A percentile compares a stretch with the other conserved stretches of the same genome.
phyloP scores from a whole-genome alignment of 108 stramenopile species.

The Cyclotella atomus region DNA sequence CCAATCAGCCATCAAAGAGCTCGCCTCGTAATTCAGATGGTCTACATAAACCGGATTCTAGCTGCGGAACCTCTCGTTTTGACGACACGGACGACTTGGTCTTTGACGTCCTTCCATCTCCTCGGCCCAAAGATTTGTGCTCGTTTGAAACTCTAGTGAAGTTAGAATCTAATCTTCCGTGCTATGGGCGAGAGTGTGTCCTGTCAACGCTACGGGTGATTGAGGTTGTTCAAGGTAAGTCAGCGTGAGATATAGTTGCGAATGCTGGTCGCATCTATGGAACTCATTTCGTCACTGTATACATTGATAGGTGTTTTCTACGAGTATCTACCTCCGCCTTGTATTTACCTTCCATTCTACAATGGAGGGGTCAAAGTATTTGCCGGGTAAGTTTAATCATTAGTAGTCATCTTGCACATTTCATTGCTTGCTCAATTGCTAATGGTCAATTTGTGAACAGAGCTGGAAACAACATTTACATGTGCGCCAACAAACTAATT shows the following conservation, averaged over 20 bases:
- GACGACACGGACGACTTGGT: slow-evolving; percentile 34
- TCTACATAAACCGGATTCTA: slow-evolving; percentile 15
- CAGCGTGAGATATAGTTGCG: not conserved
- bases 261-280: not conserved
- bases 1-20: not conserved
- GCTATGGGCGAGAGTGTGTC: slow-evolving; percentile 34
- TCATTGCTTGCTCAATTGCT: not conserved
- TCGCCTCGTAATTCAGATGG: slow-evolving; percentile 11
- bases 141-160: slow-evolving; percentile 25
- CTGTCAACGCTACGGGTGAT: slow-evolving; percentile 53
- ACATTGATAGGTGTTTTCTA: slow-evolving; percentile 49
- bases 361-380: slow-evolving; percentile 28
- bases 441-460: not conserved
- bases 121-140: slow-evolving; percentile 24
- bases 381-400: slow-evolving; percentile 8
- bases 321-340: slow-evolving; percentile 61
- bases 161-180: slow-evolving; percentile 32
- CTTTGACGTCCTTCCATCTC: slow-evolving; percentile 27
- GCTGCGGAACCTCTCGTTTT: slow-evolving; percentile 10
- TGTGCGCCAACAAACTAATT: slow-evolving; percentile 37
- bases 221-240: slow-evolving; percentile 29
- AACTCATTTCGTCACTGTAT: not conserved
- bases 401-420: not conserved
- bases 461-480: not conserved
- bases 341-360: slow-evolving; percentile 64